A percentile compares a stretch with the other conserved stretches of the same genome.
phyloP scores from a whole-genome alignment of 495 filamentous ascomycete species.

The Aspergillus sclerotiicarbonarius region DNA sequence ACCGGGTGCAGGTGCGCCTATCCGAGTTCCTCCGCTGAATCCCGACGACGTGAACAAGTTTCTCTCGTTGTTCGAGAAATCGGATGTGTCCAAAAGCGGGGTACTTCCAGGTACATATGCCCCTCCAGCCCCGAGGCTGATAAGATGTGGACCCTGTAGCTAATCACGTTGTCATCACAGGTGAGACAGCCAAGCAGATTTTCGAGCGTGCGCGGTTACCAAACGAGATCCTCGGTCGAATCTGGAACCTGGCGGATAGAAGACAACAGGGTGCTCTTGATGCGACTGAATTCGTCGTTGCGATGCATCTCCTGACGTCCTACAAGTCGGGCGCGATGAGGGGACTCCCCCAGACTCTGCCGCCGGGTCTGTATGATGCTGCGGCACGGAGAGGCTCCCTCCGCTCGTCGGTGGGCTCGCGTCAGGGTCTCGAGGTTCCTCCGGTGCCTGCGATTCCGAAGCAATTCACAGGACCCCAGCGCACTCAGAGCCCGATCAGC shows the following conservation, averaged over 20 bases:
- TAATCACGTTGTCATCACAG: constrained; percentile 26
- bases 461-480: constrained; percentile 67
- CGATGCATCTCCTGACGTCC: constrained; percentile 94
- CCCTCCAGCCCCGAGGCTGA: background rate
- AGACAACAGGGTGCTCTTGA: constrained; percentile 89
- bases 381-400: constrained; percentile 66
- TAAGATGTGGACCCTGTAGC: background rate
- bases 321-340: constrained; percentile 79
- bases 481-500: constrained; percentile 70
- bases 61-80: constrained; percentile 80
- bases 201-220: constrained; percentile 90
- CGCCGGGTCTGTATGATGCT: constrained; percentile 86
- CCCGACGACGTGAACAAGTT: constrained; percentile 89
- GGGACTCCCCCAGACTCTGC: constrained; percentile 76
- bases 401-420: constrained; percentile 46
- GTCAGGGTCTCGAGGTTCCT: constrained; percentile 41
- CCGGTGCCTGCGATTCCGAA: constrained; percentile 62
- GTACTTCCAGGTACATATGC: constrained; percentile 65
- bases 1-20: constrained; percentile 67
- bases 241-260: constrained; percentile 92
- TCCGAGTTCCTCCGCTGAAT: constrained; percentile 86
- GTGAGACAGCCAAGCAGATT: constrained; percentile 86
- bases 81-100: constrained; percentile 66
- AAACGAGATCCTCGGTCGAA: constrained; percentile 84
- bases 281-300: constrained; percentile 91